These are phyloP conservation scores for Gymnopilus junonius DNA, from an alignment of 768 basidiomycete species.

Conservation along the genomic window DNA sequence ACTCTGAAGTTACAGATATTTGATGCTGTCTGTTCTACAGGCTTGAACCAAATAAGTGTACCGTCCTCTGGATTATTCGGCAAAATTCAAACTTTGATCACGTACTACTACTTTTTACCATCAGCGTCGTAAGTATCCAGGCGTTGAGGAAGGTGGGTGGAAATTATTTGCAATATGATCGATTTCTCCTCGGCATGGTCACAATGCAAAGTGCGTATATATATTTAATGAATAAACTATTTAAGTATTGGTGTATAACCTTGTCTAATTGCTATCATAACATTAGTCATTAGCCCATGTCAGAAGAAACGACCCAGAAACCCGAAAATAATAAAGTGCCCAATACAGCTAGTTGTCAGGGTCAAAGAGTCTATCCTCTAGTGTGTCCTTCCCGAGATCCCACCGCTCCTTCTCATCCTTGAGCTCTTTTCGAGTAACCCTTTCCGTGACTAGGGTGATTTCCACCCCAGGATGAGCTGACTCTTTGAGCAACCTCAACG, in stretches of 20 bases:
- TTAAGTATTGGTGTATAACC: too few species aligned
- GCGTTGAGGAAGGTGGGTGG: too few species aligned
- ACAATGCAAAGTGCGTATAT: too few species aligned
- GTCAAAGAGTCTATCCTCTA: constrained; percentile 6
- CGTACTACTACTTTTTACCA: too few species aligned
- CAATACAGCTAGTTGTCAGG: background rate
- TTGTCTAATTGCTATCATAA: too few species aligned
- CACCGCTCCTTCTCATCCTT: constrained; percentile 11
- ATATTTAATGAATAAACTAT: too few species aligned
- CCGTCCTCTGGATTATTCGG: too few species aligned
- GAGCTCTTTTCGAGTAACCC: constrained; percentile 9
- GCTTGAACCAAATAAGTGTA: background rate
- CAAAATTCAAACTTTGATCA: too few species aligned
- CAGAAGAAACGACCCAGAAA: background rate
- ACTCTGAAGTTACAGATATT: background rate
- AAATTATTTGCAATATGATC: too few species aligned
- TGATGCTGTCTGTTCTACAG: background rate
- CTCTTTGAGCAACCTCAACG: constrained; percentile 26
- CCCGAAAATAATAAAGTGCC: background rate
- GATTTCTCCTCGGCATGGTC: too few species aligned
- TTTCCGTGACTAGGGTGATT: background rate
- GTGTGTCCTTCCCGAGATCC: constrained; percentile 10
- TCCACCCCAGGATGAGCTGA: background rate
- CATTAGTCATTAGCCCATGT: background rate
- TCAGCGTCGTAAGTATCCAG: too few species aligned